Evolutionary conservation across 768 basidiomycete genomes (phyloP).

Genomic region (Kondoa subrosea): DNA sequence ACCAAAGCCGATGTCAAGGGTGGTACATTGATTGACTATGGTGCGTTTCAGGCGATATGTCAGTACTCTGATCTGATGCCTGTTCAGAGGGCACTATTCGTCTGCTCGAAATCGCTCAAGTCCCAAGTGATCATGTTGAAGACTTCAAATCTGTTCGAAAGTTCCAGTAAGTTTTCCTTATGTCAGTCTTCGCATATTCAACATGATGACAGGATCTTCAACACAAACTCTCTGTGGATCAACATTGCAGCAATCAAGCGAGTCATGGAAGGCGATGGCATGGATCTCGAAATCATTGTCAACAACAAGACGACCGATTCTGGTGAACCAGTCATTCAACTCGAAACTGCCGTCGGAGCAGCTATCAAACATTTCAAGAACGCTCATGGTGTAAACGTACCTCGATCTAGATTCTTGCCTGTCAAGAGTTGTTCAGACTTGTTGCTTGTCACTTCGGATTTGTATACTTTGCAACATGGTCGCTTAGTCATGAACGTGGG

Average conservation of each 20-base stretch:
- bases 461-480: conserved; percentile 78
- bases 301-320: conserved; percentile 63
- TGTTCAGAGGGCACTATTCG: conserved; percentile 77
- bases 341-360: conserved; percentile 83
- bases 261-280: conserved; percentile 63
- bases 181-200: conserved; percentile 42
- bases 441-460: conserved; percentile 50
- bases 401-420: conserved; percentile 69
- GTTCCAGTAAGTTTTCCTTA: conserved; percentile 80
- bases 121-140: conserved; percentile 78
- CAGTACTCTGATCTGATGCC: conserved; percentile 24
- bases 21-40: conserved; percentile 30
- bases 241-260: conserved; percentile 58
- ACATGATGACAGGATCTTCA: conserved; percentile 48
- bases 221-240: conserved; percentile 36
- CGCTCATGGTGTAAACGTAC: conserved; percentile 86
- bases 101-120: conserved; percentile 84
- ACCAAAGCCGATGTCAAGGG: conserved; percentile 76
- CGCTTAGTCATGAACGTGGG: conserved; percentile 56
- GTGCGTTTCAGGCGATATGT: background rate
- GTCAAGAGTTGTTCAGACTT: conserved; percentile 58
- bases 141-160: conserved; percentile 79
- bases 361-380: conserved; percentile 83
- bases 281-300: conserved; percentile 90
- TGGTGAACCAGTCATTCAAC: conserved; percentile 70